Percentiles rank a stretch among this genome's conserved stretches.
Conservation (phyloP, 1,284 basidiomycete genomes). For the Nidula niveotomentosa region DNA sequence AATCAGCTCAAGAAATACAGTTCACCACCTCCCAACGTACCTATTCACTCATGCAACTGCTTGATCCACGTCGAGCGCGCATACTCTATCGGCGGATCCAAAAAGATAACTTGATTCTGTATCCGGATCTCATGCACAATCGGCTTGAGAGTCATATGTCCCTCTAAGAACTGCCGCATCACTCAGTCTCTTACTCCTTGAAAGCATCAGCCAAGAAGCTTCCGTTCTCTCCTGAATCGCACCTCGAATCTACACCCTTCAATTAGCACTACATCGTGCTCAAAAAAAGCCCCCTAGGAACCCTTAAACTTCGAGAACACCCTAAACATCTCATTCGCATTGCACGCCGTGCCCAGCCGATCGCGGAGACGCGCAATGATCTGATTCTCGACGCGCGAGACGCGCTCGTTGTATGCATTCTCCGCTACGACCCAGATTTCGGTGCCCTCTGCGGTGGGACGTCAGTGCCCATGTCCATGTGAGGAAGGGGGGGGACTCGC, state of each 20-base stretch:
- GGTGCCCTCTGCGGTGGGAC: conserved; percentile 73
- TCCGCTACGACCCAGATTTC: conserved; percentile 98
- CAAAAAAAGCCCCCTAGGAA: no score
- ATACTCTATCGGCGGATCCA: conserved; percentile 96
- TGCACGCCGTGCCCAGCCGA: conserved; percentile 91
- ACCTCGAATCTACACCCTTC: conserved; percentile 74
- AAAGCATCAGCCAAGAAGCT: conserved; percentile 5
- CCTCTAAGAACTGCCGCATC: conserved; percentile 51
- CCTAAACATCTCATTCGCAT: conserved; percentile 99
- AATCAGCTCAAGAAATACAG: conserved; percentile 1
- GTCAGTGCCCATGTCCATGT: background rate
- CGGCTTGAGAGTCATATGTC: conserved; percentile 72
- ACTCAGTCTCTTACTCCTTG: background rate
- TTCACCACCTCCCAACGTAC: conserved; percentile 30
- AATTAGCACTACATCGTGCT: background rate
- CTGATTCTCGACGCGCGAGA: conserved; percentile 97
- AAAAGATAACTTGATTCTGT: conserved; percentile 98
- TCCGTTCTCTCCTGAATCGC: conserved; percentile 94
- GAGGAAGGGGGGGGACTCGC: conserved; percentile 38
- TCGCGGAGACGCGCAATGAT: conserved; percentile 95
- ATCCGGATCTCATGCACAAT: conserved; percentile 95
- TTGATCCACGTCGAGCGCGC: conserved; percentile 91
- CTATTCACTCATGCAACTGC: conserved; percentile 90
- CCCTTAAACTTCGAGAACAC: conserved; percentile 97
- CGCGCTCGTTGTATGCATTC: conserved; percentile 96